phyloP scores from a whole-genome alignment of 176 grass and related monocot species.

The Rhipidocladum racemiflorum region DNA sequence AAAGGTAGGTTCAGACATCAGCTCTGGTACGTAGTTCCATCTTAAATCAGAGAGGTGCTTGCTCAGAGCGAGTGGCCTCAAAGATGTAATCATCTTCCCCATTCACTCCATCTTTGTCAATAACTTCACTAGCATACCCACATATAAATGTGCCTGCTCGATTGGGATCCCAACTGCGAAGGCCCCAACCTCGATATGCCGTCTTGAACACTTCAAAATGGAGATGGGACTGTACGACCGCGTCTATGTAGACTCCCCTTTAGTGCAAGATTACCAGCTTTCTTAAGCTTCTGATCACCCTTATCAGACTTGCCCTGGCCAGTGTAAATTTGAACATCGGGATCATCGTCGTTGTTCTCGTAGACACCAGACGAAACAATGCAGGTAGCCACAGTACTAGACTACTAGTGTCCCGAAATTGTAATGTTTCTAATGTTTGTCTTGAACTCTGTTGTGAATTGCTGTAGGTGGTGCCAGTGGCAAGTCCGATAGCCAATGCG shows the following conservation, averaged over 20 bases:
- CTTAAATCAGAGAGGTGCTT: slow-evolving; percentile 61
- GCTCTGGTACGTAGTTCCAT: slow-evolving; percentile 75
- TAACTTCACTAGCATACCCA: slow-evolving; percentile 68
- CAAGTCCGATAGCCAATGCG: slow-evolving; percentile 54
- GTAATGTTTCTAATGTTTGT: not conserved
- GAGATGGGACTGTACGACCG: slow-evolving; percentile 50
- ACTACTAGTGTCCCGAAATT: not conserved
- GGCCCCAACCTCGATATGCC: slow-evolving; percentile 63
- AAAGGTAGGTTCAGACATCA: slow-evolving; percentile 54
- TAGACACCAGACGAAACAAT: slow-evolving; percentile 72
- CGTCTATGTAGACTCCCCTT: slow-evolving; percentile 44
- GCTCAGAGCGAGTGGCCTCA: slow-evolving; percentile 43
- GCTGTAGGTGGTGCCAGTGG: slow-evolving; percentile 59
- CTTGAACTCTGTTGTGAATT: slow-evolving; percentile 32
- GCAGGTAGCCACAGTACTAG: slow-evolving; percentile 49
- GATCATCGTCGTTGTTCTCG: slow-evolving; percentile 60
- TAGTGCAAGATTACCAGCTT: slow-evolving; percentile 54
- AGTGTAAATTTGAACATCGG: slow-evolving; percentile 40
- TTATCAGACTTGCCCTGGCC: slow-evolving; percentile 52
- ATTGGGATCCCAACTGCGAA: slow-evolving; percentile 83
- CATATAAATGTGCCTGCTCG: slow-evolving; percentile 83
- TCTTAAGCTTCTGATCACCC: slow-evolving; percentile 54
- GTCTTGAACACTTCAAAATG: slow-evolving; percentile 92
- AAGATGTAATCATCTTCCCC: slow-evolving; percentile 60
- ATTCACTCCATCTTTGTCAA: slow-evolving; percentile 42